Evolutionary conservation across 305 asterid species (phyloP).

Genomic region (Fraxinus baroniana): DNA sequence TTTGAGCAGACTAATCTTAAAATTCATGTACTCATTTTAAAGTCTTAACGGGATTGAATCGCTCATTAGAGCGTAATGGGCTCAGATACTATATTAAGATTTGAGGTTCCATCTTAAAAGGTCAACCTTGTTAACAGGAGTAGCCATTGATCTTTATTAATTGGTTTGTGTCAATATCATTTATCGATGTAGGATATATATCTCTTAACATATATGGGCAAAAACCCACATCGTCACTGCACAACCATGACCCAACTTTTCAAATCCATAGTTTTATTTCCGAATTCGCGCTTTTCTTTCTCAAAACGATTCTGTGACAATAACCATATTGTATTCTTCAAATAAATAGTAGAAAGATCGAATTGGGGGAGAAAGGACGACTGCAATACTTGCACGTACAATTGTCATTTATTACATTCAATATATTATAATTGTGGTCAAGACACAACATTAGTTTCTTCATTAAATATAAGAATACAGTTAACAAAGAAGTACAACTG

Average conservation of each 20-base stretch:
- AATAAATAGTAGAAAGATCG: background rate
- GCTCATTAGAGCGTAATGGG: too few relatives aligned
- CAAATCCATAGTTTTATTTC: background rate
- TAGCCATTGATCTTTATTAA: too few relatives aligned
- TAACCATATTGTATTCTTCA: background rate
- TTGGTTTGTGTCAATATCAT: too few relatives aligned
- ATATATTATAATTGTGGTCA: background rate
- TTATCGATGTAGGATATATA: too few relatives aligned
- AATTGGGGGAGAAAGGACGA: background rate
- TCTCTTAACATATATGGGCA: too few relatives aligned
- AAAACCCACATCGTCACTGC: background rate
- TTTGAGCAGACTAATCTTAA: too few relatives aligned
- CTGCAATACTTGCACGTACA: background rate
- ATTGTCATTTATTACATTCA: slow-evolving; percentile 20
- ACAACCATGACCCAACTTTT: background rate
- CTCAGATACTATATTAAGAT: too few relatives aligned
- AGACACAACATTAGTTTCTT: background rate
- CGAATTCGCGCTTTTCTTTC: background rate
- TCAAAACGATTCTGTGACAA: background rate
- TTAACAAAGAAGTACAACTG: background rate
- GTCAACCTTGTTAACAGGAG: too few relatives aligned
- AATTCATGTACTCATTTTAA: too few relatives aligned
- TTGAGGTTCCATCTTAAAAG: too few relatives aligned
- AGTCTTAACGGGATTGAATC: too few relatives aligned
- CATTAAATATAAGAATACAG: slow-evolving; percentile 13